Base-by-base conservation (phyloP, 1,139 yeast genomes). In the Scheffersomyces segobiensis region DNA sequence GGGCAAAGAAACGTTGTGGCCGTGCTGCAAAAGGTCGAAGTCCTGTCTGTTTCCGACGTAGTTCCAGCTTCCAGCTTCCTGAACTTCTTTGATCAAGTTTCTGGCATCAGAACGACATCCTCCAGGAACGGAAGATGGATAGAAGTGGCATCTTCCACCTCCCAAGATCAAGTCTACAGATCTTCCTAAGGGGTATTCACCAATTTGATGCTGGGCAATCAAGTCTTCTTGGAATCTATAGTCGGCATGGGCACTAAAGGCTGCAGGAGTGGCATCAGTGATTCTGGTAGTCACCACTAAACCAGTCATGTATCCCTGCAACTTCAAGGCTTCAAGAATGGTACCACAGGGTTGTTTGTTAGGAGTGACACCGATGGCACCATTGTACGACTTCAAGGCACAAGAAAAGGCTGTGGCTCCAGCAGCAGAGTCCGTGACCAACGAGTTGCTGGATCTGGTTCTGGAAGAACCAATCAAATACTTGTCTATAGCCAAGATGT, bases 371-470 rank as follows among this genome's bases (percentile, higher is more conserved):
- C 73, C 72, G 52, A 71, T 70, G 26, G 74, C 74, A 0, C 74
- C 74, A 54, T 71, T 71, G 62, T 71, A 70, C 7, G 72, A 62
- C 58, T 71, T 71, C 55, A 69, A 59, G 1, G 65, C 74, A 56
- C 73, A 70, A 24, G 70, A 64, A 56, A 71, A 71, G 5, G 74
- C 73, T 7, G 73, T 70, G 22, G 74, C 74, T 1, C 73, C 74
- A 5, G 74, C 74, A 1, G 74, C 74, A 4, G 73, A 70, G 59
- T 71, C 74, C 22, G 74, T 71, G 53, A 71, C 67, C 62, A 70
- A 62, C 39, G 69, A 65, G 60, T 59, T 60, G 56, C 62, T 63
- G 52, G 72, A 68, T 14, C 73, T 62, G 5, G 74, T 70, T 52
- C 74, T 59, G 52, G 71, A 67, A 14, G 69, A 63, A 21, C 74